A percentile compares a stretch with the other conserved stretches of the same genome.
phyloP scores from a whole-genome alignment of 2,329 filamentous ascomycete species.

The Sarocladiaceae sp. region DNA sequence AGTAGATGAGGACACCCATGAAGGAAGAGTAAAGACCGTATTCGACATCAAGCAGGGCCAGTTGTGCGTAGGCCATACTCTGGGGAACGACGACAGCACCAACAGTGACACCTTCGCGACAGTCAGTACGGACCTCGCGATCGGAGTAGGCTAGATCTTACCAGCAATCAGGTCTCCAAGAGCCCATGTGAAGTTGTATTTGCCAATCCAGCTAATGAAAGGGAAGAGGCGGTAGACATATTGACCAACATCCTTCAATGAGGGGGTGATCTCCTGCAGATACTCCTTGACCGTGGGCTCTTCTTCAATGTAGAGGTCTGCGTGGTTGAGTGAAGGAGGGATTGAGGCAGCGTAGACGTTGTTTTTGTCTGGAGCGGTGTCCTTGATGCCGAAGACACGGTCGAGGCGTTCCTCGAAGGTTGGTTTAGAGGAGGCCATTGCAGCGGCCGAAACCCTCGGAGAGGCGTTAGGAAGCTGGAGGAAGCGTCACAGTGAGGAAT shows the following conservation, averaged over 20 bases:
- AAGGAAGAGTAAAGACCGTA: constrained; percentile 68
- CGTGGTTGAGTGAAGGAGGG: constrained; percentile 27
- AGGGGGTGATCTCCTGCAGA: constrained; percentile 30
- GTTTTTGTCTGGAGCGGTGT: constrained; percentile 22
- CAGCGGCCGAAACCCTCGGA: not conserved
- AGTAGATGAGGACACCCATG: constrained; percentile 91
- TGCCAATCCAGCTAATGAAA: constrained; percentile 43
- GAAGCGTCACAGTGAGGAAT: not conserved
- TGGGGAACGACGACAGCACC: constrained; percentile 50
- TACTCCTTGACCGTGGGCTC: constrained; percentile 37
- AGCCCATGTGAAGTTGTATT: constrained; percentile 43
- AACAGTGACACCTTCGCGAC: constrained; percentile 33
- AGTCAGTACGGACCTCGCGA: too few species aligned
- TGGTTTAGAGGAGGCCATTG: constrained; percentile 13
- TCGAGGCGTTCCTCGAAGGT: constrained; percentile 21
- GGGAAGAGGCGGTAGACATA: constrained; percentile 40
- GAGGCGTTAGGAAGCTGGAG: not conserved
- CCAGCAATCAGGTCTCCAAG: constrained; percentile 40
- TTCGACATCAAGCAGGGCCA: constrained; percentile 41
- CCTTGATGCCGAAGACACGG: constrained; percentile 27
- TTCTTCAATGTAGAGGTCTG: constrained; percentile 31
- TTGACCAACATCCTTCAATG: constrained; percentile 19
- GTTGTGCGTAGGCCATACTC: constrained; percentile 45
- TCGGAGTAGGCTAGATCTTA: constrained; percentile 17
- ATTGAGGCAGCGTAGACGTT: constrained; percentile 14